A percentile compares a stretch with the other conserved stretches of the same genome.
phyloP scores from a whole-genome alignment of 805 yeast genomes.

The Pichia exigua region DNA sequence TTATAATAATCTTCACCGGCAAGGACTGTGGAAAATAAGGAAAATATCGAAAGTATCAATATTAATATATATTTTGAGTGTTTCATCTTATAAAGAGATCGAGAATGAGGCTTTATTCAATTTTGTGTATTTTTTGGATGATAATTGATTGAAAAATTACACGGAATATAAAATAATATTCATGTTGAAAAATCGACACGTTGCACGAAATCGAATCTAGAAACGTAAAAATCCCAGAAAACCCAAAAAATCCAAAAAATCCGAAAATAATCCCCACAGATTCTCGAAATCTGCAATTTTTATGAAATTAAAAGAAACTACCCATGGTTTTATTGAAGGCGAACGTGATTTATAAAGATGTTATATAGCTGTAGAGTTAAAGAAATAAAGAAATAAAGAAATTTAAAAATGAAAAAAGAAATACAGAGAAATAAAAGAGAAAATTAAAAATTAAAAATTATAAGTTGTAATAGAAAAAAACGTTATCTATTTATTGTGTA shows the following conservation, averaged over 20 bases:
- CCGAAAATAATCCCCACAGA: too few relatives aligned
- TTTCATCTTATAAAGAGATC: neutral
- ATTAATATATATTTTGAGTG: neutral
- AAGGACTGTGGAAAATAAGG: conserved; percentile 14
- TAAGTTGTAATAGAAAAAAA: neutral
- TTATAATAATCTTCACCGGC: conserved; percentile 38
- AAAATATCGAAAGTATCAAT: neutral
- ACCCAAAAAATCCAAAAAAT: too few relatives aligned
- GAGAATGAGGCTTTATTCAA: neutral
- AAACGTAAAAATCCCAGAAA: too few relatives aligned
- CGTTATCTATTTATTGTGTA: neutral
- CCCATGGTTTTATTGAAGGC: too few relatives aligned
- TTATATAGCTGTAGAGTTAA: too few relatives aligned
- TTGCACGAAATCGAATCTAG: neutral
- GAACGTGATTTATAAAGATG: too few relatives aligned
- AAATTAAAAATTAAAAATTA: too few relatives aligned
- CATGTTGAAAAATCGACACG: neutral
- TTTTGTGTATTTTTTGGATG: neutral
- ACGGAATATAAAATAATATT: too few relatives aligned
- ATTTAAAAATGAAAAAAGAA: neutral
- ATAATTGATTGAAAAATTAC: too few relatives aligned
- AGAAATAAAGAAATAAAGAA: too few relatives aligned
- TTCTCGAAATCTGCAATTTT: too few relatives aligned
- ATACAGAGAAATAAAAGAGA: neutral
- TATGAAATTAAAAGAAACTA: too few relatives aligned